Evolutionary conservation across 768 basidiomycete species (phyloP), one percentile per base, ranked within the genome.

Genomic region (Tricholoma sp.): DNA sequence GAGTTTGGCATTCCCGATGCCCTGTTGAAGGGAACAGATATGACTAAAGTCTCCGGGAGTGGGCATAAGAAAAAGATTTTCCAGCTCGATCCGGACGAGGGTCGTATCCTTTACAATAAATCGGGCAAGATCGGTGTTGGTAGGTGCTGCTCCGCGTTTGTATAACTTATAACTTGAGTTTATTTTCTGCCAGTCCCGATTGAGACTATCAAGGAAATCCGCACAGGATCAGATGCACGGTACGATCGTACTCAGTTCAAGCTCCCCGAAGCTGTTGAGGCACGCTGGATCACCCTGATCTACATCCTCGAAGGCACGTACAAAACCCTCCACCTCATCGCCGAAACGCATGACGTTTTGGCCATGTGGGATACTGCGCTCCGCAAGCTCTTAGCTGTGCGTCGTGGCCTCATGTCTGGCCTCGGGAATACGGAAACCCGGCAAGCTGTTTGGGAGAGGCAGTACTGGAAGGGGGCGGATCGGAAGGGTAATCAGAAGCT

Each of bases 311-410:
- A 86, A 44, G 88, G 85, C 11, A 76, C 75, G 20, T 92, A 91
- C 77, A 95, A 95, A 74, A 89, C 89, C 0, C 79, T 94, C 24
- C 93, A 97, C 65, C 78, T 95, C 58, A 79, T 95, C 53, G 88
- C 94, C 2, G 78, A 84, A 2, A 83, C 84, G 0, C 69, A 72
- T 29, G 71, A 78, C 3, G 63, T 67, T 2, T 76, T 78, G 54
- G 59, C 72, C 13, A 80, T 86, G 50, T 79, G 86, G 63, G 80
- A 85, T 48, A 68, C 74, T 29, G 83, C 90, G 0, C 70, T 95
- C 9, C 76, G 78, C 44, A 81, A 82, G 53, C 73, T 94, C 17
- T 76, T 84, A 57, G 76, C 81, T 2, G 76, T 88, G 42, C 80
- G 90, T 28, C 82, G 82, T 61, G 84, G 85, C 44, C 78, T 92